Base-by-base conservation (phyloP, 2,329 filamentous ascomycete species). In the Orbilia quercus region DNA sequence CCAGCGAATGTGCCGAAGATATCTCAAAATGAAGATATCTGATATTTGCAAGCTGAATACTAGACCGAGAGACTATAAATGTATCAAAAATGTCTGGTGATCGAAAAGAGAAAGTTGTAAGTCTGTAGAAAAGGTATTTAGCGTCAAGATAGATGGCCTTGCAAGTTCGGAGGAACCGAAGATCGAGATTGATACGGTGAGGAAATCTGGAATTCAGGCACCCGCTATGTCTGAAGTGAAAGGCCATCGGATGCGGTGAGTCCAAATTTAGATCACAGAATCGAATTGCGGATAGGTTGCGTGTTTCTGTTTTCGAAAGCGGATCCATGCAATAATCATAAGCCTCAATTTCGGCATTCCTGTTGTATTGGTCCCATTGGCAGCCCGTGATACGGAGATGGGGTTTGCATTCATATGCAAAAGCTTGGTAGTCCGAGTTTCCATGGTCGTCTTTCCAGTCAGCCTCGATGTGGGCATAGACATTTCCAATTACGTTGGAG, bases 251-350 rank as follows among this genome's bases (percentile, higher is more conserved):
- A 25, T 57, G 53, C 11, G 53, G 53, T 36, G 36, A 44, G 7
- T 2, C 6, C 22, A 36, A 1, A 31, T 50, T 50, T 2, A 11
- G 9, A 9, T 53, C 28, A n/a, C n/a, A 7, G 5, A 23, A 34
- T 22, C 9, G 6, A 1, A 16, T n/a, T 12, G 16, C 20, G 53
- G 36, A 7, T 14, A 7, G 9, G 38, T 57, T 44, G 6, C 11
- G 12, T 7, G 12, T 25, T 11, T 57, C 36, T 20, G 22, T 25
- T 14, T 57, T 34, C 5, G 36, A 57, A 5, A 44, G 1, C 16
- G 36, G 53, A 14, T 57, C 53, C 47, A 53, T 63, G n/a, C 47
- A 42, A 44, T 63, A 54, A 14, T 54, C 25, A 36, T 64, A 64
- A 7, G 54, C 16, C 16, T 47, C 59, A 4, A 50, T 31, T 28